Percentiles rank a stretch among this genome's conserved stretches.
Evolutionary conservation across 768 basidiomycete genomes (phyloP).

Genomic region (Pleurotus giganteus): DNA sequence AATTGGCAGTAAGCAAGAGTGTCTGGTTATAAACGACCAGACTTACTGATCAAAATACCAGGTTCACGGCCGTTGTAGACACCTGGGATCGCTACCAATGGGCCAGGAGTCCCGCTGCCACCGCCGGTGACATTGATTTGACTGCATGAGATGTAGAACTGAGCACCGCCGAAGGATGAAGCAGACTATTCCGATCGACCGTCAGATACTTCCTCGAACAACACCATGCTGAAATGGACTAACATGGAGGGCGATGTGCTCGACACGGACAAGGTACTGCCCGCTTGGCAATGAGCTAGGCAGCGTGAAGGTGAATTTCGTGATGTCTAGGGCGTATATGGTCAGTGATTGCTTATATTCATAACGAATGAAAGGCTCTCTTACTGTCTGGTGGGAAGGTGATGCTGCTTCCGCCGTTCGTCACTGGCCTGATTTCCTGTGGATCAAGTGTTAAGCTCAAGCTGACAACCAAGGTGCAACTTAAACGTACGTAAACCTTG

Average conservation of each 20-base stretch:
- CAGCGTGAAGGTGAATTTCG: constrained; percentile 34
- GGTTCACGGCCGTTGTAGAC: constrained; percentile 31
- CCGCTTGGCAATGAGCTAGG: constrained; percentile 37
- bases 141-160: constrained; percentile 36
- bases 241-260: constrained; percentile 41
- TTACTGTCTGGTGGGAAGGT: constrained; percentile 42
- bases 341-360: not conserved
- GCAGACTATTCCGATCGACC: constrained; percentile 17
- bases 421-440: constrained; percentile 38
- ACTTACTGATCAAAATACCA: constrained; percentile 1
- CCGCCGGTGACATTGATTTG: constrained; percentile 40
- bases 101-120: constrained; percentile 34
- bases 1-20: not conserved
- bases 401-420: constrained; percentile 44
- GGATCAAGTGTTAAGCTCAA: constrained; percentile 29
- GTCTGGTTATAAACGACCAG: not conserved
- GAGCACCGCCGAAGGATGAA: constrained; percentile 36
- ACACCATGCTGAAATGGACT: not conserved
- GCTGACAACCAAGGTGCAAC: not conserved
- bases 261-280: constrained; percentile 40
- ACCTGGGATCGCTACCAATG: constrained; percentile 34
- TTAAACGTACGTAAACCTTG: constrained; percentile 24
- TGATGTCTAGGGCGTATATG: constrained; percentile 15
- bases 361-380: constrained; percentile 10
- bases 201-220: not conserved